A percentile compares a stretch with the other conserved stretches of the same genome.
phyloP scores from a whole-genome alignment of 495 filamentous ascomycete genomes.

The Penicillium antarcticum region DNA sequence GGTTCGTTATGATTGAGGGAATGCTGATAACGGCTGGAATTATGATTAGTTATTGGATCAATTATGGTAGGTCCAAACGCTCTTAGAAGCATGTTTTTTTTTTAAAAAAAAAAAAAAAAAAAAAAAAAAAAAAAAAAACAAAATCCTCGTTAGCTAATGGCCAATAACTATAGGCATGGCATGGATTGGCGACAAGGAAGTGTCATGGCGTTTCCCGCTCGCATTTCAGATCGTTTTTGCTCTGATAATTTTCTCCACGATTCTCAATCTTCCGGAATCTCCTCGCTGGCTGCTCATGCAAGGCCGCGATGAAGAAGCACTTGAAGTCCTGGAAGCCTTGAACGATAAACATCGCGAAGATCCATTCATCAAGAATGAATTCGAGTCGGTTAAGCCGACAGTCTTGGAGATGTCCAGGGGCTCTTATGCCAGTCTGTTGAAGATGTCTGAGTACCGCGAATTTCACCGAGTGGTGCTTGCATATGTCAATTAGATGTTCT shows the following conservation, averaged over 20 bases:
- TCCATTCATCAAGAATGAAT: too few relatives aligned
- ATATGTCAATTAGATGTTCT: constrained; percentile 28
- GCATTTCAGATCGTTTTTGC: constrained; percentile 61
- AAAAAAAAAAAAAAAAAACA: too few relatives aligned
- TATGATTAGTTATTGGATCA: constrained; percentile 69
- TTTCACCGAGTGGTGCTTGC: constrained; percentile 34
- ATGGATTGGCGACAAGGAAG: constrained; percentile 47
- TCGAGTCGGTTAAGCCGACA: constrained; percentile 23
- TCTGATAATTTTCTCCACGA: constrained; percentile 42
- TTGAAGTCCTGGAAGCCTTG: constrained; percentile 46
- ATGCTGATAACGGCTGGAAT: constrained; percentile 65
- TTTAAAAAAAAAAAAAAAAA: too few relatives aligned
- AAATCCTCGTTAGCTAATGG: too few relatives aligned
- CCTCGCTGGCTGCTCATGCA: constrained; percentile 58
- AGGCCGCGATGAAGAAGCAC: constrained; percentile 50
- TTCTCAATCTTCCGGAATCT: constrained; percentile 56
- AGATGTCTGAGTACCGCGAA: constrained; percentile 30
- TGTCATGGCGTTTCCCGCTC: constrained; percentile 63
- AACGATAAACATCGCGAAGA: constrained; percentile 15
- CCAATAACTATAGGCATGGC: constrained; percentile 37
- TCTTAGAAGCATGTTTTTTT: background rate
- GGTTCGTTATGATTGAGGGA: constrained; percentile 74
- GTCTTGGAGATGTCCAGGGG: constrained; percentile 33
- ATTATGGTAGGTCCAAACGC: constrained; percentile 44
- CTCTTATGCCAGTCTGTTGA: constrained; percentile 30